phyloP scores from a whole-genome alignment of 1,284 basidiomycete genomes.

The Marasmius fiardii region DNA sequence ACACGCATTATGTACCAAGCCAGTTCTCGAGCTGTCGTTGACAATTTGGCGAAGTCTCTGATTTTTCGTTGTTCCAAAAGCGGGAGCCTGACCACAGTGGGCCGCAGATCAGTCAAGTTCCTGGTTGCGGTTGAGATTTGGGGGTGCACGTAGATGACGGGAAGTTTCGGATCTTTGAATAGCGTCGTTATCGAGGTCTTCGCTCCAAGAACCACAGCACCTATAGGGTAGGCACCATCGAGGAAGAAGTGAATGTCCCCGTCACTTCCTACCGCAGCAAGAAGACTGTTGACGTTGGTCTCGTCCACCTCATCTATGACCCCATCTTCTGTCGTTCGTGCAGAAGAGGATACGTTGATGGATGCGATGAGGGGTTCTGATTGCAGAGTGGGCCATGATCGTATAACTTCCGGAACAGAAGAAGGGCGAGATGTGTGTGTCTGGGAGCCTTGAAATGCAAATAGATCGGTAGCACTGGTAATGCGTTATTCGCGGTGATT shows the following conservation, averaged over 20 bases:
- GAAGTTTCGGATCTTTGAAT: slow-evolving; percentile 44
- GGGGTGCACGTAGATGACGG: slow-evolving; percentile 47
- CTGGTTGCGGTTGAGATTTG: slow-evolving; percentile 23
- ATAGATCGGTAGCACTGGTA: slow-evolving; percentile 66
- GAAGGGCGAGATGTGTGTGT: slow-evolving; percentile 41
- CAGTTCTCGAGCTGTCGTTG: slow-evolving; percentile 68
- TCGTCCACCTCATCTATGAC: slow-evolving; percentile 48
- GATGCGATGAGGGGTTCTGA: slow-evolving; percentile 55
- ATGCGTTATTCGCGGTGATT: slow-evolving; percentile 14
- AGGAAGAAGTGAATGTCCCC: slow-evolving; percentile 64
- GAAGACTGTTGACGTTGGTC: slow-evolving; percentile 58
- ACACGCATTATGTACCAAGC: slow-evolving; percentile 67
- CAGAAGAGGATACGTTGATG: slow-evolving; percentile 40
- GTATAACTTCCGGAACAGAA: slow-evolving; percentile 52
- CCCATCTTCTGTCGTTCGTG: slow-evolving; percentile 31
- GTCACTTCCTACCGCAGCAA: slow-evolving; percentile 53
- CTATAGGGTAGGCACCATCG: slow-evolving; percentile 80
- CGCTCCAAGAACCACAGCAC: slow-evolving; percentile 44
- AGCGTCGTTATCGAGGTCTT: slow-evolving; percentile 40
- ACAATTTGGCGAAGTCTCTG: slow-evolving; percentile 66
- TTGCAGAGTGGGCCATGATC: slow-evolving; percentile 64
- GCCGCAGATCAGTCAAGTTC: slow-evolving; percentile 36
- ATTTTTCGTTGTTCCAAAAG: slow-evolving; percentile 51
- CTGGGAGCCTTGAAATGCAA: slow-evolving; percentile 70
- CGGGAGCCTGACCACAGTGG: slow-evolving; percentile 51